These are phyloP conservation scores for Heterobasidion irregulare DNA, from an alignment of 1,284 basidiomycete species.

Conservation along the genomic window DNA sequence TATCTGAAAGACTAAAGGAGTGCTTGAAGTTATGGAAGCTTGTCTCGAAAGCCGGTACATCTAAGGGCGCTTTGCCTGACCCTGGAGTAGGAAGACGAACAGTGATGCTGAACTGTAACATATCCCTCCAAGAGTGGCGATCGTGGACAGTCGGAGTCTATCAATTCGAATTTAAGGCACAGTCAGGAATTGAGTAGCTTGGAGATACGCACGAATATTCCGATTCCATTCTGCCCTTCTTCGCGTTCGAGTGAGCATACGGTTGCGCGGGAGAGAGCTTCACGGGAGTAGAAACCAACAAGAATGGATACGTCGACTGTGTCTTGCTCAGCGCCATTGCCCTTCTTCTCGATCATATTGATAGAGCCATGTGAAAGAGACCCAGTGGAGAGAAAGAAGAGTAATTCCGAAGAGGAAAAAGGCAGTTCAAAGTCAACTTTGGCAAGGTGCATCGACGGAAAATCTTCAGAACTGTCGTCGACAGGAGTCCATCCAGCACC, in stretches of 20 bases:
- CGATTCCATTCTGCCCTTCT: constrained; percentile 17
- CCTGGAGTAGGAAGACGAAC: constrained; percentile 16
- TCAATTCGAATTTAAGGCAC: not conserved
- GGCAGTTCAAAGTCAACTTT: constrained; percentile 16
- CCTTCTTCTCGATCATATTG: constrained; percentile 12
- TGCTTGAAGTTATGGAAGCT: constrained; percentile 16
- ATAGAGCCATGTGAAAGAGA: constrained; percentile 17
- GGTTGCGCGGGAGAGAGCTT: constrained; percentile 12
- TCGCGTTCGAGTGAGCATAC: constrained; percentile 16
- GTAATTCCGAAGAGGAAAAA: constrained; percentile 12
- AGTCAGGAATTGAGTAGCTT: not conserved
- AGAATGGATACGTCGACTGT: constrained; percentile 13
- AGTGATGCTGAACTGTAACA: constrained; percentile 12
- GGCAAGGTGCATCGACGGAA: constrained; percentile 5
- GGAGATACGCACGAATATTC: constrained; percentile 18
- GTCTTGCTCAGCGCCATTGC: constrained; percentile 4
- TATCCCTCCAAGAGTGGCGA: constrained; percentile 1
- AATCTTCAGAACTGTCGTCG: not conserved
- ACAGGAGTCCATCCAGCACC: not conserved
- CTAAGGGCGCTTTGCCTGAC: constrained; percentile 1
- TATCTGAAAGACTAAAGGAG: constrained; percentile 12
- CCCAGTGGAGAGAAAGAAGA: constrained; percentile 19
- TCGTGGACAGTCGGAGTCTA: not conserved
- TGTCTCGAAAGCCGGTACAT: constrained; percentile 15
- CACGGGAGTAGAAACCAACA: constrained; percentile 12